Evolutionary conservation across 768 basidiomycete genomes (phyloP), one percentile per base, ranked within the genome.

Genomic region (Mycena capillaripes): DNA sequence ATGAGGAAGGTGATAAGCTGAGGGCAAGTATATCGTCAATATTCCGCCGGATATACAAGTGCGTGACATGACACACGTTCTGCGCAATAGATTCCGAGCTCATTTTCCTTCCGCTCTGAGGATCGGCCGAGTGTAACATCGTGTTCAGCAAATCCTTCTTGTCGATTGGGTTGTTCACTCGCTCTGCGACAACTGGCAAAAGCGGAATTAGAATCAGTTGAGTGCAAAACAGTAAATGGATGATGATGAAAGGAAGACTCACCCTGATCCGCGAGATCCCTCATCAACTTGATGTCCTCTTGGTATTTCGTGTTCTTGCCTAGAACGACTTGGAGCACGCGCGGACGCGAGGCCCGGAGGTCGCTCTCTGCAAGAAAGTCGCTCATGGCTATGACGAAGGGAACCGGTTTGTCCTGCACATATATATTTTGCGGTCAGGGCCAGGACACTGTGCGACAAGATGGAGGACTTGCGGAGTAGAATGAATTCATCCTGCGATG

Each of bases 1-100:
- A 87, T 85, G 21, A 89, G 78, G 81, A 89, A 89, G 4, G 88
- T 88, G 21, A 86, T 71, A 3, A 88, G 79, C 84, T 86, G 46
- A 4, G 53, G 7, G 42, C 23, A 9, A 25, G 27, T n/a, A 23
- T 16, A 14, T 4, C 23, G 27, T 57, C 25, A 50, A 32, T 2
- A 44, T 36, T 36, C 12, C 36, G 7, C 7, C 36, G 36, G 36
- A 36, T 36, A 36, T 7, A 12, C 6, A 12, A 36, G 36, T 7
- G 12, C 7, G 12, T 36, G 36, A 36, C 6, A n/a, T n/a, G 16
- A 74, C 82, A n/a, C 62, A 85, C 84, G 77, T 89, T 87, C 62
- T 82, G 69, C 6, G 81, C 75, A 44, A 89, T 88, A 36, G 80
- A 84, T 57, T 86, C 81, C 55, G 85, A 84, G 0, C 83, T 78